A percentile compares a stretch with the other conserved stretches of the same genome.
These are phyloP conservation scores for Rubia yunnanensis DNA, from an alignment of 257 asterid species.

Conservation along the genomic window DNA sequence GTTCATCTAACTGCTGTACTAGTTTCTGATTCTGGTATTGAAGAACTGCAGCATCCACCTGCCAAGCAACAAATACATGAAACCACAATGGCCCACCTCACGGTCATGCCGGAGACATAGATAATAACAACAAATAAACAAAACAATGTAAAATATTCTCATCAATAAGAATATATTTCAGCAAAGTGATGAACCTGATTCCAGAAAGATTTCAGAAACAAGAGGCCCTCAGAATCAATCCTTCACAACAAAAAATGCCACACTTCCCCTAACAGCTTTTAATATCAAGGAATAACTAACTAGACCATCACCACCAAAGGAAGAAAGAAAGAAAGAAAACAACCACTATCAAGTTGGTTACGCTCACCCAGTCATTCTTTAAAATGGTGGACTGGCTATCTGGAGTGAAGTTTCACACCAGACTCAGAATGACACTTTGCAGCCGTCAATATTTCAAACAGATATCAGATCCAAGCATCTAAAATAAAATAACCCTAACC, in stretches of 20 bases:
- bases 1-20: slow-evolving; percentile 80
- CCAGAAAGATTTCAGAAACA: background rate
- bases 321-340: background rate
- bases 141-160: background rate
- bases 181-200: background rate
- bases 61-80: slow-evolving; percentile 16
- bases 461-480: background rate
- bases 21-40: slow-evolving; percentile 94
- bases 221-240: background rate
- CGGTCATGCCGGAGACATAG: background rate
- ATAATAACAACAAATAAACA: background rate
- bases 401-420: background rate
- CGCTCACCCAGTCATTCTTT: too few relatives aligned
- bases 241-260: background rate
- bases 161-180: background rate
- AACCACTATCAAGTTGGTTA: background rate
- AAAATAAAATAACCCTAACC: background rate
- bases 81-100: background rate
- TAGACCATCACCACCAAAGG: background rate
- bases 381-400: too few relatives aligned
- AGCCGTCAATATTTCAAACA: background rate
- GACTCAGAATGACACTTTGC: background rate
- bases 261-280: background rate
- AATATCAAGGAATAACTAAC: background rate
- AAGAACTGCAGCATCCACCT: slow-evolving; percentile 95